These are phyloP conservation scores for Amanita phalloides DNA, from an alignment of 768 basidiomycete species.

Conservation along the genomic window DNA sequence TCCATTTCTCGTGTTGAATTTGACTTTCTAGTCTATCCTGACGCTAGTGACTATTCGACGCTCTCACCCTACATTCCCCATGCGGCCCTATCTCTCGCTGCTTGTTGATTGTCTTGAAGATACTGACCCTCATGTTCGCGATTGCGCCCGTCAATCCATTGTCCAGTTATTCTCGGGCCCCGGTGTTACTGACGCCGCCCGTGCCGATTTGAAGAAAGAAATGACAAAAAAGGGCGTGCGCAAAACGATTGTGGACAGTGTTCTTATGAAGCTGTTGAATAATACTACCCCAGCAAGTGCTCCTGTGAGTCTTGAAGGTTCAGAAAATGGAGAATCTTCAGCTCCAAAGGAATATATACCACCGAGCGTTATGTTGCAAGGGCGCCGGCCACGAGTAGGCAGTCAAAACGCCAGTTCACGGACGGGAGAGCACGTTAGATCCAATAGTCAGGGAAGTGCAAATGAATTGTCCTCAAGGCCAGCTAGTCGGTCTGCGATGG, in stretches of 20 bases:
- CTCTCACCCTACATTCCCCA: constrained; percentile 60
- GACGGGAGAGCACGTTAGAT: constrained; percentile 37
- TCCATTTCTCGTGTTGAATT: background rate
- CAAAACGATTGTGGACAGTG: constrained; percentile 76
- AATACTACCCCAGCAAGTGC: constrained; percentile 29
- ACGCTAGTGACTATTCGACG: constrained; percentile 68
- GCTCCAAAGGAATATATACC: constrained; percentile 51
- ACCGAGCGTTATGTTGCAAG: constrained; percentile 59
- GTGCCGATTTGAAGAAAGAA: constrained; percentile 90
- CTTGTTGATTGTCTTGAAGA: constrained; percentile 88
- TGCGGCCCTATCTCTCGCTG: constrained; percentile 67
- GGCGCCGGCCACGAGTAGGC: constrained; percentile 35
- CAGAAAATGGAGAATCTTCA: constrained; percentile 44
- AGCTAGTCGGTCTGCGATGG: constrained; percentile 48
- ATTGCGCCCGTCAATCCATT: constrained; percentile 70
- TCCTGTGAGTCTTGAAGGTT: constrained; percentile 42
- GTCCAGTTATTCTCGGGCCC: constrained; percentile 81
- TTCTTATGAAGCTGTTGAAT: constrained; percentile 58
- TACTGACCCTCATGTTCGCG: constrained; percentile 81
- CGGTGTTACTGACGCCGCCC: constrained; percentile 74
- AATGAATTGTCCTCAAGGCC: constrained; percentile 31
- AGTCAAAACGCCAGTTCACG: constrained; percentile 27
- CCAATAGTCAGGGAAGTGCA: constrained; percentile 24
- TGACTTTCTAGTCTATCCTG: constrained; percentile 38
- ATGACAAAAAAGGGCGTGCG: constrained; percentile 78